Base-by-base conservation (phyloP, 176 grass and related monocot genomes). In the Areca catechu region DNA sequence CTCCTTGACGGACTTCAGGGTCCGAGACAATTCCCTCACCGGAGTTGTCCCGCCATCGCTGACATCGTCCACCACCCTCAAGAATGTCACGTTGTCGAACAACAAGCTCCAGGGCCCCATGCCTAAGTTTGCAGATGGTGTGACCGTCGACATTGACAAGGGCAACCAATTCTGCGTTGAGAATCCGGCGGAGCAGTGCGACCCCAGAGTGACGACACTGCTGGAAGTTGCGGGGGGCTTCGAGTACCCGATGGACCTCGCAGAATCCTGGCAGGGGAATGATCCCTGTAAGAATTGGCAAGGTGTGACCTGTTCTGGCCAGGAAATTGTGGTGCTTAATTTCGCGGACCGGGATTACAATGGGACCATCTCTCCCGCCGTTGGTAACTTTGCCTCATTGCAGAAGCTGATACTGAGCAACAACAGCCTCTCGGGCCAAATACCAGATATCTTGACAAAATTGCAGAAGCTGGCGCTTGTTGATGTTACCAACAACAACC, bases 401-500 rank as follows among this genome's bases (percentile, higher is more conserved):
- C 68, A 65, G 52, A 82, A 51, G 72, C 4, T 97, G 19, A 47
- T 69, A 15, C 60, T 97, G 47, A 77, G 74, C 24, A 82, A 88
- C 70, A 91, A 91, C 62, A 66, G 75, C 24, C 74, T 97, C 50
- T 77, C 74, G 0, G 93, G 92, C 22, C 29, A 21, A 16, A 82
- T 91, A 55, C 93, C 92, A 0, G 80, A 83, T 58, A 54, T 22
- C 30, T 72, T 97, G 83, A 81, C 78, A 0, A 76, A 34, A 22
- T 52, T 91, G 54, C 55, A 66, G 6, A 66, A 50, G 66, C 80
- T 97, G 49, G 53, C 17, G 21, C 15, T 71, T 58, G 54, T 97
- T 61, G 78, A 91, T 75, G 80, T 97, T 43, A 77, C 83, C 60
- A 97, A 91, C 51, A 97, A 97, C 61, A 54, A 18, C 24, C 83